phyloP scores from a whole-genome alignment of 2,329 filamentous ascomycete species.

The Penicillium sp. region DNA sequence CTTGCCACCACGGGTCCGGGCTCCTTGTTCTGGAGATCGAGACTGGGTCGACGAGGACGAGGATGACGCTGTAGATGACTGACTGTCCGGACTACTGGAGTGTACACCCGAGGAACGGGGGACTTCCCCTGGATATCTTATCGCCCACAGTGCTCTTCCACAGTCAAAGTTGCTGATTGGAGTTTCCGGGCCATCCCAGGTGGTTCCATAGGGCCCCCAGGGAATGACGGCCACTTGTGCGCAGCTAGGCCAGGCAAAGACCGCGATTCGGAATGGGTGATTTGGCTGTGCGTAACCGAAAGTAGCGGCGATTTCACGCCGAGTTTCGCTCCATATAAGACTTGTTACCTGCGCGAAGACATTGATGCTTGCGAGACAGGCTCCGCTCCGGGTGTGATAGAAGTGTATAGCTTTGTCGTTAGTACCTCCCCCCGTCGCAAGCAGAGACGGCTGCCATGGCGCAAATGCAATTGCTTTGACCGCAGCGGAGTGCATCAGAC shows the following conservation, averaged over 20 bases:
- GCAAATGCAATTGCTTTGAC: conserved; percentile 97
- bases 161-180: conserved; percentile 31
- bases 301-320: conserved; percentile 84
- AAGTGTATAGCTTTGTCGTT: conserved; percentile 97
- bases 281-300: conserved; percentile 93
- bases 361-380: conserved; percentile 82
- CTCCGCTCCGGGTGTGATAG: conserved; percentile 80
- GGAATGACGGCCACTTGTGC: conserved; percentile 79
- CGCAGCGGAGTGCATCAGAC: conserved; percentile 77
- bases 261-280: conserved; percentile 81
- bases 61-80: conserved; percentile 10
- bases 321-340: conserved; percentile 81
- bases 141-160: conserved; percentile 71
- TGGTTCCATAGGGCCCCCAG: conserved; percentile 61
- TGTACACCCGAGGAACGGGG: conserved; percentile 27
- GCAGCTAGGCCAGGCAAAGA: conserved; percentile 94
- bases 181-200: conserved; percentile 25
- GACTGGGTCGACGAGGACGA: conserved; percentile 3
- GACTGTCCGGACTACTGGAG: conserved; percentile 6
- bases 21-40: not conserved
- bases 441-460: conserved; percentile 81
- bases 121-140: conserved; percentile 71
- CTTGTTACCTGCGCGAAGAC: conserved; percentile 92
- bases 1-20: conserved; percentile 9
- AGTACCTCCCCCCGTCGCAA: conserved; percentile 89